Evolutionary conservation across 2,329 filamentous ascomycete species (phyloP), one percentile per base, ranked within the genome.

Genomic region (Trichothecium sympodiale): DNA sequence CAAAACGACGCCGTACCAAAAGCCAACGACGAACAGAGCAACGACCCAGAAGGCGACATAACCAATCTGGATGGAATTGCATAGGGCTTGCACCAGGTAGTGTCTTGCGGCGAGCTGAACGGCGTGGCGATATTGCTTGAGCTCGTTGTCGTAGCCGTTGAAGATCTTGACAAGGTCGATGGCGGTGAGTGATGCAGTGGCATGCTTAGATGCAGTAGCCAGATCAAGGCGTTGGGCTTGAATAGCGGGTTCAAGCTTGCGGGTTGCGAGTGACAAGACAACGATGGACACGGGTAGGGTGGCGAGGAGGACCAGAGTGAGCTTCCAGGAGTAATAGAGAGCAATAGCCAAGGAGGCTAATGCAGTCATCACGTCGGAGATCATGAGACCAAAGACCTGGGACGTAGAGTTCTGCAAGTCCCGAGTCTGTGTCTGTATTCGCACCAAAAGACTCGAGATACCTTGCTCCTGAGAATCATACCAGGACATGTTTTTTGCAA

Each of bases 111-210:
- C 79, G 6, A 61, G 56, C 31, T 64, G 62, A 20, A 83, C 68
- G 1, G 70, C 65, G 0, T 49, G 53, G 1, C 61, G 56, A 50
- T 93, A 95, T 43, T 75, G 74, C 49, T 69, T 68, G 1, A 73
- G 56, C 53, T 94, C 88, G 9, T 77, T 63, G 10, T 71, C 68
- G 48, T 86, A 73, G 1, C 80, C 84, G 46, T 89, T 88, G 59
- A 83, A 88, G 35, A 77, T 80, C 53, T 95, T 95, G 50, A 96
- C 85, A 0, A 83, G 74, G 41, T 94, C 85, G 28, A 95, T 89
- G 3, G 75, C 77, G 2, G 67, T 65, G 8, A 93, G 69, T 0
- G 84, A 77, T 9, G 76, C 80, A 8, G 74, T 77, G 1, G 78
- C 72, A 37, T 77, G 65, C 48, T 85, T 89, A 1, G 86, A 79